phyloP scores from a whole-genome alignment of 805 yeast species.

The Candida gorgasii region DNA sequence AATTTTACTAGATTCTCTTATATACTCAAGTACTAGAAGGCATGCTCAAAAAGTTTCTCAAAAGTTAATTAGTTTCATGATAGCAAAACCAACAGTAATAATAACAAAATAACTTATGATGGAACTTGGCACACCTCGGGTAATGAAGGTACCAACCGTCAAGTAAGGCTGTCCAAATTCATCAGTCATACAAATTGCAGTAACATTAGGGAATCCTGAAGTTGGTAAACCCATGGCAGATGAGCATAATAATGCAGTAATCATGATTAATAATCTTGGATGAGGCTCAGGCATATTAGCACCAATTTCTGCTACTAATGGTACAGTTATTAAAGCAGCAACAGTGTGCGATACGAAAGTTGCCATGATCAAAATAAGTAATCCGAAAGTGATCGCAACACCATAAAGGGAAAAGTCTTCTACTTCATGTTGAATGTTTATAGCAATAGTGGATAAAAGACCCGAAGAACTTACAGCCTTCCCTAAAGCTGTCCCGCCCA shows the following conservation, averaged over 20 bases:
- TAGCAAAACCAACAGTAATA: conserved; percentile 74
- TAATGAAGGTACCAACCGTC: conserved; percentile 82
- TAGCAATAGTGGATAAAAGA: conserved; percentile 74
- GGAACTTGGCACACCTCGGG: conserved; percentile 89
- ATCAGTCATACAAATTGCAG: conserved; percentile 93
- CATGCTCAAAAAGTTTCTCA: conserved; percentile 14
- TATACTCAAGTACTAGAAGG: no score
- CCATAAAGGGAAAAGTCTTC: conserved; percentile 68
- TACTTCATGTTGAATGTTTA: conserved; percentile 63
- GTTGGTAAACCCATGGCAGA: conserved; percentile 98
- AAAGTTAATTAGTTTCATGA: conserved; percentile 52
- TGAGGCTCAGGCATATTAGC: conserved; percentile 71
- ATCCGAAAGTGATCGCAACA: conserved; percentile 76
- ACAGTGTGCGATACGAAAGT: conserved; percentile 97
- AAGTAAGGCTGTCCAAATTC: conserved; percentile 89
- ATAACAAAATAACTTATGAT: conserved; percentile 70
- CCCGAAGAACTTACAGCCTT: conserved; percentile 95
- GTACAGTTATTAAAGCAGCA: conserved; percentile 91
- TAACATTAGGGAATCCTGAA: conserved; percentile 96
- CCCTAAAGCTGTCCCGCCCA: conserved; percentile 97
- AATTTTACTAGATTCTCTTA: conserved; percentile 44
- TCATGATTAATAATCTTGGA: conserved; percentile 76
- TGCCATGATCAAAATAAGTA: conserved; percentile 79
- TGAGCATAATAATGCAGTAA: conserved; percentile 71
- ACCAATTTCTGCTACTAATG: conserved; percentile 91